Conservation (phyloP, 2,329 filamentous ascomycete genomes). For the Aspergillus brasiliensis region DNA sequence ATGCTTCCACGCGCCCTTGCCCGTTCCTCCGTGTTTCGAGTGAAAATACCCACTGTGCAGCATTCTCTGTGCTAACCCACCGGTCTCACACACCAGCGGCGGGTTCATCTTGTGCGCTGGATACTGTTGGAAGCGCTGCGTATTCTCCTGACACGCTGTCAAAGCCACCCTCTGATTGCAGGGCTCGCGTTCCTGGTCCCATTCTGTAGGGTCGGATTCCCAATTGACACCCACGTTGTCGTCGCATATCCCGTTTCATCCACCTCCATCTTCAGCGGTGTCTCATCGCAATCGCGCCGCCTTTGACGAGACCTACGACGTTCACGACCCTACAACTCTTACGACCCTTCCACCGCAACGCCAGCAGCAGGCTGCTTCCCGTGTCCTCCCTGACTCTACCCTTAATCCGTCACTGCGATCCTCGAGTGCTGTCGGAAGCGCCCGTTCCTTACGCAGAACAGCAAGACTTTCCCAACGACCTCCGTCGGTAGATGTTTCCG, state of each 20-base stretch:
- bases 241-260: conserved; percentile 26
- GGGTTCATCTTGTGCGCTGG: conserved; percentile 13
- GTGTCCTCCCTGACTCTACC: conserved; percentile 50
- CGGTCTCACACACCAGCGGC: conserved; percentile 10
- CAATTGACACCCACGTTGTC: conserved; percentile 34
- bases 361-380: conserved; percentile 48
- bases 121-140: conserved; percentile 15
- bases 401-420: conserved; percentile 45
- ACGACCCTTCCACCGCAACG: conserved; percentile 48
- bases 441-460: conserved; percentile 54
- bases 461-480: conserved; percentile 49
- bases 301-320: conserved; percentile 58
- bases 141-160: conserved; percentile 11
- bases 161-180: not conserved
- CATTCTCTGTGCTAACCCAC: conserved; percentile 11
- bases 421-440: conserved; percentile 56
- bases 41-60: conserved; percentile 30
- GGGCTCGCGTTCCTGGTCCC: not conserved
- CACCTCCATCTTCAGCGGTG: conserved; percentile 41
- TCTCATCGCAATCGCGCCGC: conserved; percentile 43
- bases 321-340: conserved; percentile 53
- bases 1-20: conserved; percentile 13
- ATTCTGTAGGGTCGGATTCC: conserved; percentile 13
- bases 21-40: conserved; percentile 16
- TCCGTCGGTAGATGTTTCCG: conserved; percentile 49